These are phyloP conservation scores for Epichloe gansuensis DNA, from an alignment of 2,329 filamentous ascomycete genomes.

Conservation along the genomic window DNA sequence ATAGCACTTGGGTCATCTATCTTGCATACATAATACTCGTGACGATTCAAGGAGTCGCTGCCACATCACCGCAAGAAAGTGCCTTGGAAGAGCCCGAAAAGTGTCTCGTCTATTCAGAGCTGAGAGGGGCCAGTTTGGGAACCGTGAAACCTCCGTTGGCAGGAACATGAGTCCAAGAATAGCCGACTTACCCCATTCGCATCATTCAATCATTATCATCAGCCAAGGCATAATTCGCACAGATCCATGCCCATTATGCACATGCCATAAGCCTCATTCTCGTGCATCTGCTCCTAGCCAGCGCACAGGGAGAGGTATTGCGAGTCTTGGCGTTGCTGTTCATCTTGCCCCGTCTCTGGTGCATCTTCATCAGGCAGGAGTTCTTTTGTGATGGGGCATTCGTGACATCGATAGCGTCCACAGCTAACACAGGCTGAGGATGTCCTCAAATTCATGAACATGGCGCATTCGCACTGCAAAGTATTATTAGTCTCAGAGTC, in stretches of 20 bases:
- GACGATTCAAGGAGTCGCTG: too few species aligned
- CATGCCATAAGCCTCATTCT: neutral
- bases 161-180: neutral
- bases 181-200: neutral
- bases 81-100: neutral
- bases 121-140: neutral
- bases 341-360: neutral
- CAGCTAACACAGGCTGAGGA: neutral
- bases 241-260: neutral
- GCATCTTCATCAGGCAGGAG: neutral
- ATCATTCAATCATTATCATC: neutral
- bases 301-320: neutral
- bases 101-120: neutral
- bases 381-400: neutral
- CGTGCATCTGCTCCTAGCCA: neutral
- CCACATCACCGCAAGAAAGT: too few species aligned
- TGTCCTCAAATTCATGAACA: neutral
- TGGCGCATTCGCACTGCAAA: conserved; percentile 1
- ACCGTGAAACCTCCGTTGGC: neutral
- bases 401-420: neutral
- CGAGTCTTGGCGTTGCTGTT: neutral
- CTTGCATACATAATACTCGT: too few species aligned
- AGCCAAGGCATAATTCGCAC: neutral
- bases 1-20: too few species aligned
- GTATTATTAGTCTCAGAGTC: neutral